A percentile compares a stretch with the other conserved stretches of the same genome.
These are phyloP conservation scores for Zizania latifolia DNA, from an alignment of 176 grass and related monocot species.

Conservation along the genomic window DNA sequence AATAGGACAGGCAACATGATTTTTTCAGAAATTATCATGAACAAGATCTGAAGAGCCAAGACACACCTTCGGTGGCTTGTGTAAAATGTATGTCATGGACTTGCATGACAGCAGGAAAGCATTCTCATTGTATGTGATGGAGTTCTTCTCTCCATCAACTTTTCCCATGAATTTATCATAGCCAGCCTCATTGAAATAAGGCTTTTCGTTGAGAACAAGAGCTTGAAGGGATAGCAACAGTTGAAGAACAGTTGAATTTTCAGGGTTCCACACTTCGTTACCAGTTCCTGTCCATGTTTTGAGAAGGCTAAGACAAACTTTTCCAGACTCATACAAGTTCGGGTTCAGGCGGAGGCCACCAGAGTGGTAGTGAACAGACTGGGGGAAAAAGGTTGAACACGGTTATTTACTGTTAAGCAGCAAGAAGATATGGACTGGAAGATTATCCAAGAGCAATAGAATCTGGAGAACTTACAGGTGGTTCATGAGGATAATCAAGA, in stretches of 20 bases:
- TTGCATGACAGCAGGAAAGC: constrained; percentile 86
- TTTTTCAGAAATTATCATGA: background rate
- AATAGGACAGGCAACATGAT: background rate
- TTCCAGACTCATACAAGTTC: constrained; percentile 88
- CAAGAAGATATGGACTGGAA: background rate
- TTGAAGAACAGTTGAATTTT: constrained; percentile 82
- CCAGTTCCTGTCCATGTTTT: constrained; percentile 89
- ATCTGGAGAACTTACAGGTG: constrained; percentile 66
- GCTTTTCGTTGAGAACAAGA: constrained; percentile 96
- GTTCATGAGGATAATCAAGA: constrained; percentile 74
- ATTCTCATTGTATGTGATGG: constrained; percentile 92
- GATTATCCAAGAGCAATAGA: constrained; percentile 17
- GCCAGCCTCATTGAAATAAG: constrained; percentile 94
- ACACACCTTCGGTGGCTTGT: constrained; percentile 80
- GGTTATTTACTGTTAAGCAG: constrained; percentile 1
- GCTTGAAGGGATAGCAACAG: constrained; percentile 88
- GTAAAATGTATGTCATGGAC: constrained; percentile 79
- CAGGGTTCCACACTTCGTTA: constrained; percentile 82
- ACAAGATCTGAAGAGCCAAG: background rate
- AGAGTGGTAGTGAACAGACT: constrained; percentile 90
- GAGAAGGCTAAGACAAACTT: constrained; percentile 96
- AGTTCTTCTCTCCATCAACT: constrained; percentile 91
- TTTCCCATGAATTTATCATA: constrained; percentile 93
- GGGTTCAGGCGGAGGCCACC: constrained; percentile 87
- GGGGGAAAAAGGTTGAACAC: constrained; percentile 1